Conservation (phyloP, 176 grass and related monocot species). For the Guadua angustifolia region DNA sequence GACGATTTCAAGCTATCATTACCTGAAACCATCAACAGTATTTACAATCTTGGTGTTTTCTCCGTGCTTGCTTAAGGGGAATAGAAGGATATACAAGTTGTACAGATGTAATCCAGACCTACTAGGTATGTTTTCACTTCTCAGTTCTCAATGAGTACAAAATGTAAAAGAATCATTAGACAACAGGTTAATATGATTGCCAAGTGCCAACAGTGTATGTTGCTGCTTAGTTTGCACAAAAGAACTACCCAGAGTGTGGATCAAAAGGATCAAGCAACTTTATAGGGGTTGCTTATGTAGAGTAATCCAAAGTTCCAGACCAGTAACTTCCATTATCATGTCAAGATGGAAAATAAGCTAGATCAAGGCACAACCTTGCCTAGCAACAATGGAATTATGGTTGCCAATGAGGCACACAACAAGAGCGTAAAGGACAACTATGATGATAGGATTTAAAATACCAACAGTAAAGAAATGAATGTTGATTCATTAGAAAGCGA, state of each 20-base stretch:
- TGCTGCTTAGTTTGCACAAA: neutral
- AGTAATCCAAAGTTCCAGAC: neutral
- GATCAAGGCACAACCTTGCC: neutral
- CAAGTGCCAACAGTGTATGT: slow-evolving; percentile 18
- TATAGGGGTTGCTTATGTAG: neutral
- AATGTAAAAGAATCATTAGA: slow-evolving; percentile 1
- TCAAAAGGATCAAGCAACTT: neutral
- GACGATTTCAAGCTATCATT: slow-evolving; percentile 50
- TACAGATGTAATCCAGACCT: neutral
- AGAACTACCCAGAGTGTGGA: slow-evolving; percentile 7
- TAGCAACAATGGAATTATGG: neutral
- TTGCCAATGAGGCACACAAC: neutral
- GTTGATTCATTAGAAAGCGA: slow-evolving; percentile 25
- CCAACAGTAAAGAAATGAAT: neutral
- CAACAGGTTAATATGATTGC: neutral
- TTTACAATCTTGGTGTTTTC: slow-evolving; percentile 20
- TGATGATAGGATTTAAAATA: neutral
- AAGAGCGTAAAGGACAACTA: slow-evolving; percentile 2
- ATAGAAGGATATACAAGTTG: slow-evolving; percentile 8
- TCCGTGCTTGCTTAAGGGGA: neutral
- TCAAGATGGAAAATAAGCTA: neutral
- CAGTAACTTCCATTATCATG: neutral
- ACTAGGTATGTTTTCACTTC: neutral
- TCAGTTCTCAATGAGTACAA: slow-evolving; percentile 1
- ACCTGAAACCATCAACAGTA: slow-evolving; percentile 49